phyloP scores from a whole-genome alignment of 2,329 filamentous ascomycete species.

The Colletotrichum destructivum region DNA sequence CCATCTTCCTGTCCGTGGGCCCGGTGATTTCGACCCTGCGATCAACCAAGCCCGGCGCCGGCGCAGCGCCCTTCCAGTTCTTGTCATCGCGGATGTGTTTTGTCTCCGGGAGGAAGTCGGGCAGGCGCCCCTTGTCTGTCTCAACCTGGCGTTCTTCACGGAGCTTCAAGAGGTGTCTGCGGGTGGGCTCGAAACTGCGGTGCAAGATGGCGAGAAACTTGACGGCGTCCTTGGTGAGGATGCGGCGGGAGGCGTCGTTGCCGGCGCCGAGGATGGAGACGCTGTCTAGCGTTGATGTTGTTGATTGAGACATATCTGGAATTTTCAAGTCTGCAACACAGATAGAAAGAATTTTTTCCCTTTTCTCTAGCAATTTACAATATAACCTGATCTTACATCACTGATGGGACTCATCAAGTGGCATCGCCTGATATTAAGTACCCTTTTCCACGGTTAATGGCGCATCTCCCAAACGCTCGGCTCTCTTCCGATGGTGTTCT shows the following conservation, averaged over 20 bases:
- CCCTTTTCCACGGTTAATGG: background rate
- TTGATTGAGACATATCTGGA: conserved; percentile 25
- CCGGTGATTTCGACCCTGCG: conserved; percentile 92
- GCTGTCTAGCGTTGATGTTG: conserved; percentile 50
- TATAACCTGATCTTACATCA: background rate
- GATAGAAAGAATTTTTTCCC: background rate
- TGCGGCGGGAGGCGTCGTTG: conserved; percentile 81
- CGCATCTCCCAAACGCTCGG: conserved; percentile 11
- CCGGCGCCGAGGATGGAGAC: conserved; percentile 84
- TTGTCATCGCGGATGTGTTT: conserved; percentile 89
- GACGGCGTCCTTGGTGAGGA: conserved; percentile 85
- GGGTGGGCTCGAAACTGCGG: conserved; percentile 85
- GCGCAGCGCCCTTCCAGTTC: conserved; percentile 87
- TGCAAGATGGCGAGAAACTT: conserved; percentile 90
- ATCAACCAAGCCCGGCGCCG: conserved; percentile 87
- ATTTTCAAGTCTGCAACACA: background rate
- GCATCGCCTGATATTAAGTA: conserved; percentile 4
- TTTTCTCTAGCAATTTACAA: background rate
- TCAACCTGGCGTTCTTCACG: conserved; percentile 85
- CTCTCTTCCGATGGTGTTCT: conserved; percentile 27
- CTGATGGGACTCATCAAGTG: background rate
- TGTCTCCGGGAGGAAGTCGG: conserved; percentile 91
- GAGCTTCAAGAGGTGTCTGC: conserved; percentile 85
- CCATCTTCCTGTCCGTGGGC: conserved; percentile 93
- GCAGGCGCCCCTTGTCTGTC: conserved; percentile 84